phyloP scores from a whole-genome alignment of 2,329 filamentous ascomycete species.

The Aureobasidium vineae region DNA sequence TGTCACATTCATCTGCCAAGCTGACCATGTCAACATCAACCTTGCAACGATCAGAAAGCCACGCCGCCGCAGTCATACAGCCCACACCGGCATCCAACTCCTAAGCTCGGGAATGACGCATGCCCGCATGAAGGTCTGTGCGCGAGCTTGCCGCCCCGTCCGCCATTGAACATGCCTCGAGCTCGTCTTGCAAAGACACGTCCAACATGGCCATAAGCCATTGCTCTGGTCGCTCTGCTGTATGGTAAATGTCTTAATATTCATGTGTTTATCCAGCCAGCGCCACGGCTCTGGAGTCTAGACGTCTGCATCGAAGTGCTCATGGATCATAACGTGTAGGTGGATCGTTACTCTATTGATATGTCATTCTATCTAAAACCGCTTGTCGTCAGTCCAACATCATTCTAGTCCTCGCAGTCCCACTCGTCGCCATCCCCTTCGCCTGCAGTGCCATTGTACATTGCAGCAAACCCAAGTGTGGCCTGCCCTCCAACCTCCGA shows the following conservation, averaged over 20 bases:
- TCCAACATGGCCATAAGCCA: not conserved
- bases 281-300: not conserved
- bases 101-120: conserved; percentile 6
- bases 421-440: conserved; percentile 16
- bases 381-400: not conserved
- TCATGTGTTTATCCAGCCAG: too few relatives aligned
- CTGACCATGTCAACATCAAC: conserved; percentile 20
- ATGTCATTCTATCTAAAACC: conserved; percentile 19
- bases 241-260: too few relatives aligned
- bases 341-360: conserved; percentile 20
- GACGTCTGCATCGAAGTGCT: not conserved
- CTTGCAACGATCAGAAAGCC: conserved; percentile 18
- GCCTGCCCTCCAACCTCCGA: conserved; percentile 34
- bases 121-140: not conserved
- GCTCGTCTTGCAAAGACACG: not conserved
- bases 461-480: conserved; percentile 26
- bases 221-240: not conserved
- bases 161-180: not conserved
- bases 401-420: conserved; percentile 18
- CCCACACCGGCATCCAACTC: not conserved
- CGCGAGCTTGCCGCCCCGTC: not conserved
- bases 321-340: not conserved
- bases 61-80: conserved; percentile 5
- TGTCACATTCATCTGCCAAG: conserved; percentile 7
- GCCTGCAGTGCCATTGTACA: conserved; percentile 34